These are phyloP conservation scores for Globisporangium sylvaticum DNA, from an alignment of 352 stramenopile species.

Conservation along the genomic window DNA sequence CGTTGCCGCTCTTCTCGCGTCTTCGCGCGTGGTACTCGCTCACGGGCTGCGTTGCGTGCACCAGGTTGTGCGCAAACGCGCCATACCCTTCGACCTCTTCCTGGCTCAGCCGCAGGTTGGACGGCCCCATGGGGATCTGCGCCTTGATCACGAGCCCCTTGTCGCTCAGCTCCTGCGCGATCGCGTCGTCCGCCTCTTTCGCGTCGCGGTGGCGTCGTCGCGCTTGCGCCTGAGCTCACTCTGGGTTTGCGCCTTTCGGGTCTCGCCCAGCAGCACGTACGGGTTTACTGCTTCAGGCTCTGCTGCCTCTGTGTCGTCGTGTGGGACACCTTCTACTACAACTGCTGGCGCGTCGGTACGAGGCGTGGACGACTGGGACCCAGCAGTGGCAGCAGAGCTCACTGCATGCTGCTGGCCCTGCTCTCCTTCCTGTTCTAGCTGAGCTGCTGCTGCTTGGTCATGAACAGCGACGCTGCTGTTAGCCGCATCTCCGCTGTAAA, in stretches of 20 bases:
- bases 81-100: constrained; percentile 44
- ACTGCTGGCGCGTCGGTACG: neutral
- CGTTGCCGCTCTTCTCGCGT: constrained; percentile 50
- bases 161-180: constrained; percentile 39
- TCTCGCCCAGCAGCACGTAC: constrained; percentile 32
- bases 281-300: constrained; percentile 9
- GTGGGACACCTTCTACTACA: neutral
- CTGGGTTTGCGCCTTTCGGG: constrained; percentile 37
- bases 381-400: neutral
- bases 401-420: neutral
- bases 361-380: neutral
- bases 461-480: neutral
- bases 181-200: constrained; percentile 30
- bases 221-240: constrained; percentile 27
- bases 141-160: constrained; percentile 66
- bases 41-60: constrained; percentile 62
- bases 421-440: too few relatives aligned
- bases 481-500: constrained; percentile 26
- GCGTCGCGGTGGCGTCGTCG: constrained; percentile 37
- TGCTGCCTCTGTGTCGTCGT: neutral
- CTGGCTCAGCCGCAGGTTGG: constrained; percentile 42
- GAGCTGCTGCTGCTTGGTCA: neutral
- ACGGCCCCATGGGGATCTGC: constrained; percentile 70
- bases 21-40: constrained; percentile 40
- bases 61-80: constrained; percentile 33